A percentile compares a stretch with the other conserved stretches of the same genome.
Evolutionary conservation across 2,329 filamentous ascomycete genomes (phyloP).

Genomic region (Dactylellina cionopaga): DNA sequence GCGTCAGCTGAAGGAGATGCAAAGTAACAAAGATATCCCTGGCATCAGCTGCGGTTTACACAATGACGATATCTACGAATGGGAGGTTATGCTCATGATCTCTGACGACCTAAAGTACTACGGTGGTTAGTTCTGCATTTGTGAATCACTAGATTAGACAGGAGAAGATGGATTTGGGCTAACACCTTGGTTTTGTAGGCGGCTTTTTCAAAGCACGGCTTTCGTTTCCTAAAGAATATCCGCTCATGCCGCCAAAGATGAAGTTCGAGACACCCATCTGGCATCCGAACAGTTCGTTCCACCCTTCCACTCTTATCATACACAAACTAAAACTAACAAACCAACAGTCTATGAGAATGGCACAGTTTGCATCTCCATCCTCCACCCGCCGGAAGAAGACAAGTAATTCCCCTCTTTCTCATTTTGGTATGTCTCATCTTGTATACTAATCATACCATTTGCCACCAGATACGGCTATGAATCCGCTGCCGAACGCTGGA

Average conservation of each 20-base stretch:
- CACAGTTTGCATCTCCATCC: conserved; percentile 93
- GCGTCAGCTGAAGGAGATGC: conserved; percentile 93
- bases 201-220: conserved; percentile 90
- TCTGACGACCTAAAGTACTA: conserved; percentile 93
- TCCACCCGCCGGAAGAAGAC: conserved; percentile 94
- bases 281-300: conserved; percentile 80
- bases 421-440: not conserved
- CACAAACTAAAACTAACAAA: conserved; percentile 5
- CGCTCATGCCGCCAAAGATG: conserved; percentile 85
- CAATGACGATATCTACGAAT: conserved; percentile 89
- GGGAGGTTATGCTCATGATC: conserved; percentile 99
- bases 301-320: not conserved
- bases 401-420: conserved; percentile 64
- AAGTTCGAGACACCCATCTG: conserved; percentile 87
- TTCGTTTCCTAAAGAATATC: conserved; percentile 85
- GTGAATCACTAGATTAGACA: too few species aligned
- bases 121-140: conserved; percentile 77
- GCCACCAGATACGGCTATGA: conserved; percentile 82
- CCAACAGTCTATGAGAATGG: conserved; percentile 79
- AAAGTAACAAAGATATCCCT: conserved; percentile 86
- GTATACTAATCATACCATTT: conserved; percentile 10
- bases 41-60: conserved; percentile 93
- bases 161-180: too few species aligned
- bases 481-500: conserved; percentile 88
- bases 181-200: conserved; percentile 66